Percentiles rank a stretch among this genome's conserved stretches.
Evolutionary conservation across 1,284 basidiomycete genomes (phyloP).

Genomic region (Cryptococcus maquisensis): DNA sequence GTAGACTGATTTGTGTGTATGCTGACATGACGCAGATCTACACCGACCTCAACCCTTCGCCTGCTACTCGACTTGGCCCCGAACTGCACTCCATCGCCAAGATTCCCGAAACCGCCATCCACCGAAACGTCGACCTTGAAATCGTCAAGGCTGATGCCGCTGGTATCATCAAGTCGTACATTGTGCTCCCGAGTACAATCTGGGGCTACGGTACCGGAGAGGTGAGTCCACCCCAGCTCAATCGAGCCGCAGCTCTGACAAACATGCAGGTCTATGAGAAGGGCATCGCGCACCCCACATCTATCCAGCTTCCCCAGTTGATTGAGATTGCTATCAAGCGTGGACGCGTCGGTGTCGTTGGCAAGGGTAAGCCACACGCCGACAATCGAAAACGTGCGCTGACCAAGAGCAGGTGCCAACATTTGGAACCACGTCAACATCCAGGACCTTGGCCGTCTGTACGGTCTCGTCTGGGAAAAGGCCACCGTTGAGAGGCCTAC

Average conservation of each 20-base stretch:
- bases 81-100: slow-evolving; percentile 38
- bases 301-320: slow-evolving; percentile 39
- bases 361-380: slow-evolving; percentile 37
- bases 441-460: slow-evolving; percentile 31
- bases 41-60: slow-evolving; percentile 34
- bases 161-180: slow-evolving; percentile 42
- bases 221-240: not conserved
- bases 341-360: slow-evolving; percentile 40
- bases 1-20: not conserved
- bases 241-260: no score
- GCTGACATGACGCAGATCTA: slow-evolving; percentile 21
- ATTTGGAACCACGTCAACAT: slow-evolving; percentile 37
- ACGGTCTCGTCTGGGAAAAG: slow-evolving; percentile 28
- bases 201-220: slow-evolving; percentile 42
- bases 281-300: slow-evolving; percentile 37
- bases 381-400: not conserved
- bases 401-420: slow-evolving; percentile 24
- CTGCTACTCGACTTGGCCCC: slow-evolving; percentile 21
- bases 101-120: slow-evolving; percentile 23
- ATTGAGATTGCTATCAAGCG: slow-evolving; percentile 42
- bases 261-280: slow-evolving; percentile 21
- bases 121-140: slow-evolving; percentile 39
- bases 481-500: slow-evolving; percentile 16
- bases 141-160: slow-evolving; percentile 42
- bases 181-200: slow-evolving; percentile 48